Percentiles rank a stretch among this genome's conserved stretches.
phyloP scores from a whole-genome alignment of 2,329 filamentous ascomycete genomes.

The Huntiella moniliformis region DNA sequence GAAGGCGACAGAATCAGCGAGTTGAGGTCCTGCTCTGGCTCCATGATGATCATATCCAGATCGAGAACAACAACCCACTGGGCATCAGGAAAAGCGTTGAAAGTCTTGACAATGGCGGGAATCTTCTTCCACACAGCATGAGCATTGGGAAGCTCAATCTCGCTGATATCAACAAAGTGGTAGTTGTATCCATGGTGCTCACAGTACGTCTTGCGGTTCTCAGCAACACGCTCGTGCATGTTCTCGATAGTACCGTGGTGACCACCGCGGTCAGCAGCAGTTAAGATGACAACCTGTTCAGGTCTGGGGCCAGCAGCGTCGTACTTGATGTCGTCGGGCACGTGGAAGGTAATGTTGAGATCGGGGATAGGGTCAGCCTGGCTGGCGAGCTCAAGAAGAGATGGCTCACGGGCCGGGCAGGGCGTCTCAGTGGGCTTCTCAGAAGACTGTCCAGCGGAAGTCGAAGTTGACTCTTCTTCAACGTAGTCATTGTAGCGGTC shows the following conservation, averaged over 20 bases:
- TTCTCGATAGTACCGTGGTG: conserved; percentile 10
- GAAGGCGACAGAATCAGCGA: conserved; percentile 11
- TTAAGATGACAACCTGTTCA: conserved; percentile 9
- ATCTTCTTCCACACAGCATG: conserved; percentile 11
- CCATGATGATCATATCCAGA: conserved; percentile 12
- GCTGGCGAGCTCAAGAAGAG: conserved; percentile 6
- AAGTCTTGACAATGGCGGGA: conserved; percentile 11
- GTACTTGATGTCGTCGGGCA: conserved; percentile 10
- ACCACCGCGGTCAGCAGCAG: conserved; percentile 10
- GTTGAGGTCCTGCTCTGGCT: conserved; percentile 8
- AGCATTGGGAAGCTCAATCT: conserved; percentile 10
- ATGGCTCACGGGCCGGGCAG: background rate
- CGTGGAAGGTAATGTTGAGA: conserved; percentile 9
- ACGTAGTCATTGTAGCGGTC: background rate
- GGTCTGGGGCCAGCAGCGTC: conserved; percentile 9
- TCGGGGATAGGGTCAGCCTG: conserved; percentile 1
- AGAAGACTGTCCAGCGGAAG: background rate
- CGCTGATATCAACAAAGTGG: conserved; percentile 11
- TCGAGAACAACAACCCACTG: conserved; percentile 11
- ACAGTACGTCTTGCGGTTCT: conserved; percentile 11
- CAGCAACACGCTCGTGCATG: conserved; percentile 10
- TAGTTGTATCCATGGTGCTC: conserved; percentile 12
- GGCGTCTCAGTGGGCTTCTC: background rate
- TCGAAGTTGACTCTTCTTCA: background rate
- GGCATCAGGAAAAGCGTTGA: conserved; percentile 10